Base-by-base conservation (phyloP, 257 asterid genomes). In the Paulownia fortunei region DNA sequence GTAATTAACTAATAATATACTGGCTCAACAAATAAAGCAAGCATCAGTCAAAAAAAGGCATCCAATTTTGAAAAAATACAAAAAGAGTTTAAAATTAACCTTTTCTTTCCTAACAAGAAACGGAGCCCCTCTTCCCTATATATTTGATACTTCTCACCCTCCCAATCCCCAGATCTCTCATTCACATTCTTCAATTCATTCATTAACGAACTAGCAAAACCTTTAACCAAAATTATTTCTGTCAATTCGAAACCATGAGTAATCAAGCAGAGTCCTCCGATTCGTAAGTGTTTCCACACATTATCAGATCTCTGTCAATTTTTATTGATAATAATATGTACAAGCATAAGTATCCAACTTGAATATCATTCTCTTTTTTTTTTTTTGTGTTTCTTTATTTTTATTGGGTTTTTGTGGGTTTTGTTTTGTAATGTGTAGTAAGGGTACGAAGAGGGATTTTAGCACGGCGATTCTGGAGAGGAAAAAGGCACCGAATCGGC, bases 391-490 rank as follows among this genome's bases (percentile, higher is more conserved):
- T n/a, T n/a, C n/a, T n/a, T n/a, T n/a, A 2, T 4, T 26, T 8
- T 41, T 18, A 5, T 56, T 76, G 63, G 67, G 5, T 58, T 85
- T 74, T 42, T 26, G 24, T 79, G 80, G 80, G 27, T 70, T 82
- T 63, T 62, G 37, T 46, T 32, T 49, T 74, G 32, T 51, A 23
- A 77, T 88, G 39, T 77, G 81, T 76, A 93, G 98, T 75, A 93
- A 88, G 85, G 98, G 96, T 59, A 75, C 91, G 2, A 93, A 92
- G 90, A 88, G 89, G 85, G 98, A 93, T 84, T 92, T 84, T 47
- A 91, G 96, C 83, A 92, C 97, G 26, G 96, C 98, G 69, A 93
- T 93, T 68, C 69, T 93, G 63, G 98, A 93, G 86, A 87, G 92
- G 90, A 92, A 93, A 76, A 93, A 93, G 85, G 86, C 97, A 4